Percentiles rank a stretch among this genome's conserved stretches.
These are phyloP conservation scores for Annulohypoxylon truncatum DNA, from an alignment of 2,329 filamentous ascomycete genomes.

Conservation along the genomic window DNA sequence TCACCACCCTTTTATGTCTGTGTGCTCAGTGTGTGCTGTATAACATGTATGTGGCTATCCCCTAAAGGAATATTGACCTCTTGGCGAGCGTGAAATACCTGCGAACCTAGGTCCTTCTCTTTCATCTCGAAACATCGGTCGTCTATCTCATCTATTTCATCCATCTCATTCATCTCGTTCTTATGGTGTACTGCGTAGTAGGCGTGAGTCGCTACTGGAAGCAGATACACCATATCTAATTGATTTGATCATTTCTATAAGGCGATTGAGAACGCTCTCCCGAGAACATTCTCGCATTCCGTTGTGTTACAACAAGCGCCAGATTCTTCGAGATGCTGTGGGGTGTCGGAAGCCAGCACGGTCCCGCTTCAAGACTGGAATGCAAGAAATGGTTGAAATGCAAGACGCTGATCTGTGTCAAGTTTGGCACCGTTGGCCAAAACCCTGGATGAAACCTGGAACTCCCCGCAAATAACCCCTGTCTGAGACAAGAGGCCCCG, in stretches of 20 bases:
- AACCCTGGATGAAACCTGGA: conserved; percentile 41
- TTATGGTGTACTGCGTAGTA: neutral
- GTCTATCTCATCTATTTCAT: neutral
- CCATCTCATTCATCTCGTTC: neutral
- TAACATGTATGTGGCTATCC: neutral
- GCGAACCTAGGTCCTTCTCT: neutral
- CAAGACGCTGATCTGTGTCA: conserved; percentile 38
- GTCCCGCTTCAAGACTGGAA: conserved; percentile 6
- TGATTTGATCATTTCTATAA: neutral
- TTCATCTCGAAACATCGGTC: conserved; percentile 3
- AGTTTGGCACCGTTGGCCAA: conserved; percentile 25
- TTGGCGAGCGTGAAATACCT: neutral
- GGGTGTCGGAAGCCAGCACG: conserved; percentile 11
- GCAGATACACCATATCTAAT: neutral
- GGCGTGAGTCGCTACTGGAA: neutral
- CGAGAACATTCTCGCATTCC: neutral
- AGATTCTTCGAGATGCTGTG: neutral
- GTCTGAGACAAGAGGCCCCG: conserved; percentile 39
- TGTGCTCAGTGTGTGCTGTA: neutral
- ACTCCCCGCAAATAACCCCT: conserved; percentile 38
- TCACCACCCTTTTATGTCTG: neutral
- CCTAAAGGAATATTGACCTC: neutral
- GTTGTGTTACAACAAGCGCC: neutral
- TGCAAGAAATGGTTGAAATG: conserved; percentile 9
- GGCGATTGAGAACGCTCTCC: neutral